Base-by-base conservation (phyloP, 345 rosid species). In the Clarkia xantiana region DNA sequence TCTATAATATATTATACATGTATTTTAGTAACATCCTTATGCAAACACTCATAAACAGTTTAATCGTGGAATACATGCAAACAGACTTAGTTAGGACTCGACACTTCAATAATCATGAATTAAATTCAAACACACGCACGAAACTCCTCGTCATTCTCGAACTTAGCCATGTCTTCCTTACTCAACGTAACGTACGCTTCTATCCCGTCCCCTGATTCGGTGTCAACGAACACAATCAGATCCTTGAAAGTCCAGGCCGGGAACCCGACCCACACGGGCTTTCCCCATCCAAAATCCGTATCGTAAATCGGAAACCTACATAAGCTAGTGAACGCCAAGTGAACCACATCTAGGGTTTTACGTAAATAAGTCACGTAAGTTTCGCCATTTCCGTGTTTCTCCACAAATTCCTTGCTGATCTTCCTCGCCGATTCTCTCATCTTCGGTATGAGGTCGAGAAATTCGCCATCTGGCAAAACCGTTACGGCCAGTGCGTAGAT, bases 281-380 rank as follows among this genome's bases (percentile, higher is more conserved):
- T 62, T 2, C 71, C 71, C 74, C 69, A 66, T 44, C 69, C 71
- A 9, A 72, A 65, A 42, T 73, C 71, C 11, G 66, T 61, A 18
- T 59, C 77, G 43, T 65, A 72, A 2, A 62, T 10, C 4, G 69
- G 71, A 41, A 68, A 65, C 61, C 62, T 50, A 53, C 71, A 72
- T 57, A 58, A 29, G 62, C 74, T 73, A n/a, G 74, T 59, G 49
- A 62, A 50, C 39, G 16, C 47, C 14, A 75, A 66, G 1, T 45
- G 45, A 13, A 45, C 51, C 19, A 51, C 47, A 36, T 56, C 49
- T 2, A 29, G 47, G 9, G 11, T 38, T n/a, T 25, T 34, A 14
- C 10, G 48, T 25, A 14, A 50, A 47, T 49, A 53, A 52, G 52
- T 52, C 63, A 16, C 60, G 53, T 56, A 65, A 61, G 38, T 55